phyloP scores from a whole-genome alignment of 176 grass and related monocot genomes.

The Areca catechu region DNA sequence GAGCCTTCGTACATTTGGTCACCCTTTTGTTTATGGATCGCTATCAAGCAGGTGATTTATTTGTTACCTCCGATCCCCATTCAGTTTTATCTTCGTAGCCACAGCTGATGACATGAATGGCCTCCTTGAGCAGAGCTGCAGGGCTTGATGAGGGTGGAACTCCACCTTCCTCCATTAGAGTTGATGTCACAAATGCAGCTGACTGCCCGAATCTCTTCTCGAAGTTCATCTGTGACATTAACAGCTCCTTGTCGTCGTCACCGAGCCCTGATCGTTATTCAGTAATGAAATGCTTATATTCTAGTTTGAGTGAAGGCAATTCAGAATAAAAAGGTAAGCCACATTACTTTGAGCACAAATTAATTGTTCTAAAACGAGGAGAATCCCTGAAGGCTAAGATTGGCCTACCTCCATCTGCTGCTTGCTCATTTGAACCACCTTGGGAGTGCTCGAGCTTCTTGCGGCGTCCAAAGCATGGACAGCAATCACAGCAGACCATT shows the following conservation, averaged over 20 bases:
- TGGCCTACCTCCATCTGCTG: conserved; percentile 31
- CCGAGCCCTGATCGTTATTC: conserved; percentile 35
- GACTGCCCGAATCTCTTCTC: conserved; percentile 98
- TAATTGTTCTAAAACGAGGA: too few relatives aligned
- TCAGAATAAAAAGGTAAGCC: not conserved
- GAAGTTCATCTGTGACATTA: conserved; percentile 99
- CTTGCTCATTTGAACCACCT: conserved; percentile 43
- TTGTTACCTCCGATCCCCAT: conserved; percentile 81
- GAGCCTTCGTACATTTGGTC: too few relatives aligned
- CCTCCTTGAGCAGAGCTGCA: conserved; percentile 92
- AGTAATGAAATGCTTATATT: not conserved
- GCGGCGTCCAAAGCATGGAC: conserved; percentile 80
- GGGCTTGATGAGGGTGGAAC: conserved; percentile 90
- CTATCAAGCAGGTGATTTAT: too few relatives aligned
- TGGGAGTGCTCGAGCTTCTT: conserved; percentile 72
- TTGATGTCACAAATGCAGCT: conserved; percentile 86
- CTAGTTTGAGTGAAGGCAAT: not conserved
- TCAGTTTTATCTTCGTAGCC: conserved; percentile 97
- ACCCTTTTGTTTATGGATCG: too few relatives aligned
- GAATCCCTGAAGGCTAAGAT: too few relatives aligned
- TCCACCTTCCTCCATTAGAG: conserved; percentile 98
- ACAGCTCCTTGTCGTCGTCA: conserved; percentile 65
- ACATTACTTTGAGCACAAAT: too few relatives aligned
- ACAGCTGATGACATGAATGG: conserved; percentile 99
- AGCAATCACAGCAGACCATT: conserved; percentile 95